A percentile compares a stretch with the other conserved stretches of the same genome.
Conservation (phyloP, 1,284 basidiomycete species). For the Neolentinus lepideus region DNA sequence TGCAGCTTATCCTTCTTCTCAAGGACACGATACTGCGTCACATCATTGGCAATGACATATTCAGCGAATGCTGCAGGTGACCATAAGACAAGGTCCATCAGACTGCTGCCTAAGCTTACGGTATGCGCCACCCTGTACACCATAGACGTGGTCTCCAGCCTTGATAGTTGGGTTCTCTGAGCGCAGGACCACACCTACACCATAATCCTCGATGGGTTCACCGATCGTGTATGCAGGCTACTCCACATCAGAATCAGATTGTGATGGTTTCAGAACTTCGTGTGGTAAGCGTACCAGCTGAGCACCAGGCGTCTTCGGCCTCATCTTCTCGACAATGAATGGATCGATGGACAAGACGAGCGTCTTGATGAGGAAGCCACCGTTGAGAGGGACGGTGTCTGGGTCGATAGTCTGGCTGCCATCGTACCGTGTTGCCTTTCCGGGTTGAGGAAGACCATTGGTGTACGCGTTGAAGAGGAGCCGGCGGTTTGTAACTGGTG, state of each 20-base stretch:
- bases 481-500: slow-evolving; percentile 1
- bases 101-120: background rate
- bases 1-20: slow-evolving; percentile 18
- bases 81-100: background rate
- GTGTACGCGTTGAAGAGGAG: slow-evolving; percentile 3
- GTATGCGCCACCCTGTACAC: slow-evolving; percentile 17
- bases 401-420: slow-evolving; percentile 26
- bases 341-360: slow-evolving; percentile 27
- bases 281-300: background rate
- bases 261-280: background rate
- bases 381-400: slow-evolving; percentile 26
- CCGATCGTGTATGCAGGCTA: slow-evolving; percentile 19
- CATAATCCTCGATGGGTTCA: slow-evolving; percentile 12
- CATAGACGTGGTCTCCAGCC: slow-evolving; percentile 37
- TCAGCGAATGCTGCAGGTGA: slow-evolving; percentile 14
- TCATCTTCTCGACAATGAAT: slow-evolving; percentile 26
- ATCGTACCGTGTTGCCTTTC: slow-evolving; percentile 22
- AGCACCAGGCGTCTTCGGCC: slow-evolving; percentile 4
- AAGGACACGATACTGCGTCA: slow-evolving; percentile 11
- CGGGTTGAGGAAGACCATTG: slow-evolving; percentile 22
- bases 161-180: slow-evolving; percentile 32
- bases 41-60: slow-evolving; percentile 13
- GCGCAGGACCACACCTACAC: slow-evolving; percentile 35
- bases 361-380: slow-evolving; percentile 29
- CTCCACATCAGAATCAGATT: background rate